Evolutionary conservation across 371 early-diverging fungal species (phyloP).

Genomic region (Apophysomyces variabilis): DNA sequence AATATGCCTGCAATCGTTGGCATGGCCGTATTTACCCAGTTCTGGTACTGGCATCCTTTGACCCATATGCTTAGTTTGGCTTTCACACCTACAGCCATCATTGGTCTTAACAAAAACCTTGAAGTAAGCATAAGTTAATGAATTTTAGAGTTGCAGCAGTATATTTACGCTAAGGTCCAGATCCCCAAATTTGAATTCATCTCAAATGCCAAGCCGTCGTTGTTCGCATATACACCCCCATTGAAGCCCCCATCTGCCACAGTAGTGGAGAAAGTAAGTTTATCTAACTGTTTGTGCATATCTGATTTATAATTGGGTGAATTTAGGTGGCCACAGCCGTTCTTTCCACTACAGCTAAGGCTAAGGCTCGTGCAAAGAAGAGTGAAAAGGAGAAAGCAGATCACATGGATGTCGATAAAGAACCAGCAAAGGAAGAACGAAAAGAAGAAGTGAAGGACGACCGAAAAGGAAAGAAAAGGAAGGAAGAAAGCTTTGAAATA

Average conservation of each 20-base stretch:
- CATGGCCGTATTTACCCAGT: constrained; percentile 96
- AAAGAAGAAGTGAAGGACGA: constrained; percentile 55
- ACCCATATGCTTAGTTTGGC: constrained; percentile 94
- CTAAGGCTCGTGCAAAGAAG: constrained; percentile 89
- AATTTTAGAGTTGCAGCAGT: neutral
- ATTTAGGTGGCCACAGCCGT: constrained; percentile 92
- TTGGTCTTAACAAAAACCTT: constrained; percentile 91
- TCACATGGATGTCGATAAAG: constrained; percentile 53
- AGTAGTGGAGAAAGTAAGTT: constrained; percentile 63
- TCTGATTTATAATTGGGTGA: neutral
- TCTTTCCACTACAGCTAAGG: constrained; percentile 94
- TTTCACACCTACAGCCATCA: constrained; percentile 94
- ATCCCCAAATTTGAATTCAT: constrained; percentile 87
- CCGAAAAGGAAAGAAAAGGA: constrained; percentile 59
- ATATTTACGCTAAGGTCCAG: constrained; percentile 25
- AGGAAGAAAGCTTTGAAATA: constrained; percentile 73
- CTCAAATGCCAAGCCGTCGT: constrained; percentile 83
- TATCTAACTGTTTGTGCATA: constrained; percentile 25
- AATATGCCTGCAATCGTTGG: constrained; percentile 96
- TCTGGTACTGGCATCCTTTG: constrained; percentile 99
- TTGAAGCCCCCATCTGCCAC: constrained; percentile 71
- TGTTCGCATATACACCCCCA: constrained; percentile 93
- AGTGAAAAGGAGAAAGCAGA: constrained; percentile 72
- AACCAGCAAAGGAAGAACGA: constrained; percentile 53
- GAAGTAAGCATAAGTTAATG: constrained; percentile 41